Evolutionary conservation across 208 protist species (phyloP).

Genomic region (Trypanosomatidae sp.): DNA sequence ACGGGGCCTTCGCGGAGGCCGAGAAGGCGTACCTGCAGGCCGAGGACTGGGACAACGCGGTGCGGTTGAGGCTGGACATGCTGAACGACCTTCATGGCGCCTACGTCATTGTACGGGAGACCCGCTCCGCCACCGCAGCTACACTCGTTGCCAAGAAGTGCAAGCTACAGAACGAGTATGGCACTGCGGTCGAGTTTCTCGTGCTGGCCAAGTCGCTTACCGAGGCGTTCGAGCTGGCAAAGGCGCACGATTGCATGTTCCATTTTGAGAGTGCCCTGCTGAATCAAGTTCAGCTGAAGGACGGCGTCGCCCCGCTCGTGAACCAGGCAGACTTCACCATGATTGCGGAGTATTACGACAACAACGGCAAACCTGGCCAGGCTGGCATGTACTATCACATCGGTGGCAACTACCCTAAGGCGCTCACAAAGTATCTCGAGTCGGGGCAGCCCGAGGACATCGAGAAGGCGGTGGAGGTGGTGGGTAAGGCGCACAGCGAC

Average conservation of each 20-base stretch:
- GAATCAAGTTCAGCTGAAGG: conserved; percentile 75
- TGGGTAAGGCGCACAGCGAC: conserved; percentile 93
- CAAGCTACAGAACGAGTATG: conserved; percentile 80
- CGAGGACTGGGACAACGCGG: conserved; percentile 96
- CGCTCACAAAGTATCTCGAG: conserved; percentile 92
- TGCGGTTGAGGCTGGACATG: conserved; percentile 94
- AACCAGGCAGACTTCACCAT: conserved; percentile 76
- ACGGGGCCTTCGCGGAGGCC: conserved; percentile 92
- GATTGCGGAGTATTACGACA: conserved; percentile 95
- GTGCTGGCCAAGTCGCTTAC: conserved; percentile 91
- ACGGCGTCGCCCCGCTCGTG: conserved; percentile 76
- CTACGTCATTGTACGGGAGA: conserved; percentile 95
- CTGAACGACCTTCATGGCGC: conserved; percentile 93
- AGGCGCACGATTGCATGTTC: conserved; percentile 84
- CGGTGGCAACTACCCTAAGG: conserved; percentile 84
- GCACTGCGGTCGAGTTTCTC: conserved; percentile 96
- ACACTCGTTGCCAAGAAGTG: conserved; percentile 93
- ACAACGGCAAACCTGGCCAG: conserved; percentile 67
- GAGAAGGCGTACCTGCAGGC: conserved; percentile 92
- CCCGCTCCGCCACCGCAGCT: conserved; percentile 91
- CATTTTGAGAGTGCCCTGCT: conserved; percentile 83
- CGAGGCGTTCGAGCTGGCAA: conserved; percentile 95
- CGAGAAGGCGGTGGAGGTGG: conserved; percentile 93
- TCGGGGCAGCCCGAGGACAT: conserved; percentile 85
- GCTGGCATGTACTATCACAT: conserved; percentile 94